phyloP scores from a whole-genome alignment of 2,329 filamentous ascomycete species.

The Apiospora sp. region DNA sequence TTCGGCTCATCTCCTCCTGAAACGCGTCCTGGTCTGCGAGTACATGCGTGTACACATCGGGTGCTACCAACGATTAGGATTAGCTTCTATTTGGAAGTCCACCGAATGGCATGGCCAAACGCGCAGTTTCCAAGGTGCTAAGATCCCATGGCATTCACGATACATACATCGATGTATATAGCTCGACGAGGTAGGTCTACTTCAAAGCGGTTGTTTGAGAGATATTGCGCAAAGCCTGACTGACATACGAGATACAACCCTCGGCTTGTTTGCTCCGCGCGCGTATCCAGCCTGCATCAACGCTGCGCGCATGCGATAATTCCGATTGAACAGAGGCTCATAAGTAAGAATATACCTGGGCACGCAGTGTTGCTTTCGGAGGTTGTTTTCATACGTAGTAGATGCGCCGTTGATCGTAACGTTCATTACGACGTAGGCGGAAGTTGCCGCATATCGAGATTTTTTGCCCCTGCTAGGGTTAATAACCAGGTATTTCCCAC shows the following conservation, averaged over 20 bases:
- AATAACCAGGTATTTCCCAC: conserved; percentile 29
- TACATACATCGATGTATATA: background rate
- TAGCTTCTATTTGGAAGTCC: background rate
- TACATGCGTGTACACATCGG: conserved; percentile 9
- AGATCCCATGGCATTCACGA: background rate
- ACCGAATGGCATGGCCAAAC: background rate
- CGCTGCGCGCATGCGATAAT: background rate
- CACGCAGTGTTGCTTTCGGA: background rate
- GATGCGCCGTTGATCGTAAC: background rate
- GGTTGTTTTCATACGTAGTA: background rate
- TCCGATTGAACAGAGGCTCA: background rate
- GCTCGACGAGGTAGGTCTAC: background rate
- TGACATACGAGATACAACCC: background rate
- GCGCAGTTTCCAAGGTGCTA: background rate
- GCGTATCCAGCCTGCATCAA: background rate
- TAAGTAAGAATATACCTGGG: background rate
- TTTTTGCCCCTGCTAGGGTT: conserved; percentile 10
- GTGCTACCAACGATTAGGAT: conserved; percentile 14
- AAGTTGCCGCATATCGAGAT: conserved; percentile 23
- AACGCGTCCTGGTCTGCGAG: conserved; percentile 29
- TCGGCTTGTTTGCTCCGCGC: background rate
- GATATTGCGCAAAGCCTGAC: background rate
- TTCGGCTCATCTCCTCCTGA: conserved; percentile 33
- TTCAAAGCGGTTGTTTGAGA: conserved; percentile 10
- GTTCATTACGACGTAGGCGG: conserved; percentile 2